Base-by-base conservation (phyloP, 345 rosid species). In the Gossypium turneri region DNA sequence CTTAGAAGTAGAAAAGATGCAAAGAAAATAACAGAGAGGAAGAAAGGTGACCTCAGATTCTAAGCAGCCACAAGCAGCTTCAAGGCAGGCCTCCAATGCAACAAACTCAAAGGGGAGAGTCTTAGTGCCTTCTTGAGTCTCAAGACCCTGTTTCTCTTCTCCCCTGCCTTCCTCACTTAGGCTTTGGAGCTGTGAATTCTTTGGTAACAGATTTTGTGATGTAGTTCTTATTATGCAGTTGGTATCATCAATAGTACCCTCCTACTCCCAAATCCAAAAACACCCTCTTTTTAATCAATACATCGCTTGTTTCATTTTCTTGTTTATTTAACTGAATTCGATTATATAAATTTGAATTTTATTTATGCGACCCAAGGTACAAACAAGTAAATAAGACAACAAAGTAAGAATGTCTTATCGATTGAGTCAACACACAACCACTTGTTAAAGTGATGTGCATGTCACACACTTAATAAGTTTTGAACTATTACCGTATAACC, bases 81-180 rank as follows among this genome's bases (percentile, higher is more conserved):
- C 94, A 70, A 90, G 87, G 78, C 89, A 84, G 38, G 92, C 88
- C 78, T 90, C 92, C 83, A 88, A 70, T 3, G 92, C 92, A 77
- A 90, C 87, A 78, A 88, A 90, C 76, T 90, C 92, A 75, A 86
- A 90, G 0, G 94, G 94, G 69, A 86, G 89, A 78, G 84, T 79
- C 78, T 79, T 86, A 16, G 82, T 68, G 12, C 88, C 86, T 75
- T 92, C 90, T 52, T 78, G 88, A 69, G 85, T 86, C 81, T 86
- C 92, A 74, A 84, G 74, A 64, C 84, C 86, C 68, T 84, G 92
- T 66, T 82, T 92, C 29, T 79, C 94, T 76, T 84, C 88, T 17
- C 67, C 81, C 81, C 75, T 86, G 44, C 76, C 81, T 74, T 81
- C 87, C 70, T 81, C 85, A 34, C 76, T 81, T 65, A 43, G 80